phyloP scores from a whole-genome alignment of 129 eudicot species.

The Flaveria brownii region DNA sequence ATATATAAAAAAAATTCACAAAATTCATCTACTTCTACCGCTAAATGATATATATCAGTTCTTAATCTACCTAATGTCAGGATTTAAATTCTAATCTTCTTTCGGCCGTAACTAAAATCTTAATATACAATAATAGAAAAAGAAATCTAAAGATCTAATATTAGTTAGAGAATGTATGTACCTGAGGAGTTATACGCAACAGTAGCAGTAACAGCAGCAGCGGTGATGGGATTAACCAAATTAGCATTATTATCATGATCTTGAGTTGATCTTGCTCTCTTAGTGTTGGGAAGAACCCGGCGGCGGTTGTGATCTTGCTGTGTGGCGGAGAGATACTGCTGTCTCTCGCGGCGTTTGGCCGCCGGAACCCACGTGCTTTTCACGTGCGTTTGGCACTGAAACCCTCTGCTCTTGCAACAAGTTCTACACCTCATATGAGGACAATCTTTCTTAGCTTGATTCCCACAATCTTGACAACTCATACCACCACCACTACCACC shows the following conservation, averaged over 20 bases:
- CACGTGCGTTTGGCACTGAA: slow-evolving; percentile 76
- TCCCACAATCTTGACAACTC: slow-evolving; percentile 90
- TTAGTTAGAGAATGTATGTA: slow-evolving; percentile 4
- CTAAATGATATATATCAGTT: too few species aligned
- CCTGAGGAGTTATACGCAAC: slow-evolving; percentile 35
- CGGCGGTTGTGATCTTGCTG: slow-evolving; percentile 31
- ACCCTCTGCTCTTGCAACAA: slow-evolving; percentile 92
- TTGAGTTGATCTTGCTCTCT: slow-evolving; percentile 46
- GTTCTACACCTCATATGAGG: slow-evolving; percentile 78
- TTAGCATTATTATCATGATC: slow-evolving; percentile 32
- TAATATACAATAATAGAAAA: not conserved
- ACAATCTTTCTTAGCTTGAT: slow-evolving; percentile 92
- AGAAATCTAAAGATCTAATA: not conserved
- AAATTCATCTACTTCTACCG: too few species aligned
- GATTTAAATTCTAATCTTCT: too few species aligned
- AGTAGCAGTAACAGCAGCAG: slow-evolving; percentile 14
- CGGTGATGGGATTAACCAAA: slow-evolving; percentile 11
- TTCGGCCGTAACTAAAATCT: too few species aligned
- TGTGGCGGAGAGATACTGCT: slow-evolving; percentile 43
- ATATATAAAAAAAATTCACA: too few species aligned
- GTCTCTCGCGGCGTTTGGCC: slow-evolving; percentile 70
- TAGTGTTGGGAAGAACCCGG: slow-evolving; percentile 20
- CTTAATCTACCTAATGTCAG: too few species aligned
- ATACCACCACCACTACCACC: slow-evolving; percentile 41
- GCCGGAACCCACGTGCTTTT: slow-evolving; percentile 95